Evolutionary conservation across 495 filamentous ascomycete species (phyloP).

Genomic region (Pseudotulostoma volvatum): DNA sequence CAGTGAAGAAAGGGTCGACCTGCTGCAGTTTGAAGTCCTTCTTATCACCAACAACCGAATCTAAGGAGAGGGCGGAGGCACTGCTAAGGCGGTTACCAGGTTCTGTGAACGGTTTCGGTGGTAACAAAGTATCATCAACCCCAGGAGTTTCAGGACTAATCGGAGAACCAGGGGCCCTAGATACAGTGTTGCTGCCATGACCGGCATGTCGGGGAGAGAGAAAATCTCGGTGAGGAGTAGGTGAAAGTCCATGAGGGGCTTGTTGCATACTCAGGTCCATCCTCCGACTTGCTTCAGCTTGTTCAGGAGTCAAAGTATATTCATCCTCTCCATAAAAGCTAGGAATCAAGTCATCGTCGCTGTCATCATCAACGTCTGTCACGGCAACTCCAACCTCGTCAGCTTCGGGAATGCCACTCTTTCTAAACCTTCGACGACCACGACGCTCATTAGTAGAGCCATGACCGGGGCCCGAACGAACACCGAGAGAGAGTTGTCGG

Average conservation of each 20-base stretch:
- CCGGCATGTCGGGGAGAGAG: neutral
- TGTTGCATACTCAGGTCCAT: conserved; percentile 6
- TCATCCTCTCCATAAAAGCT: conserved; percentile 30
- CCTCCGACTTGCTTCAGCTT: conserved; percentile 18
- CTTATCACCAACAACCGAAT: conserved; percentile 42
- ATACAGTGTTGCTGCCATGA: conserved; percentile 6
- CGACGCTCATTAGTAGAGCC: conserved; percentile 11
- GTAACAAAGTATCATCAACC: conserved; percentile 26
- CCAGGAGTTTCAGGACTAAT: conserved; percentile 23
- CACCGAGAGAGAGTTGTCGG: conserved; percentile 22
- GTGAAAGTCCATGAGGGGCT: neutral
- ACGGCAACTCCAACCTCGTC: conserved; percentile 21
- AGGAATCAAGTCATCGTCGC: conserved; percentile 28
- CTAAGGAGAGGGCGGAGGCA: conserved; percentile 32
- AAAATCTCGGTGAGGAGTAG: conserved; percentile 1
- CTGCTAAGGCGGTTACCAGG: conserved; percentile 25
- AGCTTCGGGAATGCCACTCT: conserved; percentile 10
- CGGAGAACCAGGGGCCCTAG: conserved; percentile 16
- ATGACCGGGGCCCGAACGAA: conserved; percentile 24
- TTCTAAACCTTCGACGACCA: conserved; percentile 19
- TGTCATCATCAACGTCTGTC: conserved; percentile 19
- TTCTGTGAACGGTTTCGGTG: conserved; percentile 18
- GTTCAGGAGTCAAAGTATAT: conserved; percentile 22
- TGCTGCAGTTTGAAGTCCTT: conserved; percentile 51
- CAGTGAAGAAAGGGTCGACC: conserved; percentile 56